Percentiles rank a stretch among this genome's conserved stretches.
These are phyloP conservation scores for Tolypocladium amazonense DNA, from an alignment of 2,329 filamentous ascomycete genomes.

Conservation along the genomic window DNA sequence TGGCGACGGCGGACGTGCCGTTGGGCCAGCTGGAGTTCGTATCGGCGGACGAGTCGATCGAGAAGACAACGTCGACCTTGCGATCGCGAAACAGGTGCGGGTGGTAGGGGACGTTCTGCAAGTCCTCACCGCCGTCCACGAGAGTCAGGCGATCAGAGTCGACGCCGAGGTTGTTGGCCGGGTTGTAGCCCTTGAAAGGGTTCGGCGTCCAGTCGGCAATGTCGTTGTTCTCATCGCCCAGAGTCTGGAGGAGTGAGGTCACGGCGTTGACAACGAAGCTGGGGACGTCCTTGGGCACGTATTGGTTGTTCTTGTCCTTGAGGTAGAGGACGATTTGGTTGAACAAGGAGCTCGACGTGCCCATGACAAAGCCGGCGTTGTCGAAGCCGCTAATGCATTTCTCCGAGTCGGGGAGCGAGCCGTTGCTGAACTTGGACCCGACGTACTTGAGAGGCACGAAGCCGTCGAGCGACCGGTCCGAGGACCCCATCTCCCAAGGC, in stretches of 20 bases:
- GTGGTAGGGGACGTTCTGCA: conserved; percentile 70
- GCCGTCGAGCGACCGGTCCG: conserved; percentile 46
- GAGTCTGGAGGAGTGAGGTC: conserved; percentile 33
- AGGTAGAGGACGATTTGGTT: conserved; percentile 64
- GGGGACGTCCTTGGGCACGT: conserved; percentile 38
- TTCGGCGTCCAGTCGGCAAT: conserved; percentile 63
- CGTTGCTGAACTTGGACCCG: conserved; percentile 45
- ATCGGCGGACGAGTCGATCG: conserved; percentile 54
- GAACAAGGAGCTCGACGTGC: conserved; percentile 72
- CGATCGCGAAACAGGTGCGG: conserved; percentile 42
- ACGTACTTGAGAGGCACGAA: conserved; percentile 51
- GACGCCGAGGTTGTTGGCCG: conserved; percentile 28
- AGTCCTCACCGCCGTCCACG: conserved; percentile 72
- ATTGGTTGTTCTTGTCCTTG: conserved; percentile 32
- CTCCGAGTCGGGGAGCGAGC: conserved; percentile 33
- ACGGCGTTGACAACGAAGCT: conserved; percentile 34
- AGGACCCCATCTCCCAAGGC: conserved; percentile 56
- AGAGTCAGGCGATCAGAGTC: conserved; percentile 50
- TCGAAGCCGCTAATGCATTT: conserved; percentile 56
- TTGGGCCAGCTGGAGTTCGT: conserved; percentile 48
- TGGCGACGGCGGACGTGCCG: conserved; percentile 46
- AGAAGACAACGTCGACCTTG: conserved; percentile 51
- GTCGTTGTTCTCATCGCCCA: conserved; percentile 57
- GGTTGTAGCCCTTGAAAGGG: conserved; percentile 44
- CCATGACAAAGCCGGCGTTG: conserved; percentile 70